Evolutionary conservation across 768 basidiomycete species (phyloP).

Genomic region (Exsudoporus frostii): DNA sequence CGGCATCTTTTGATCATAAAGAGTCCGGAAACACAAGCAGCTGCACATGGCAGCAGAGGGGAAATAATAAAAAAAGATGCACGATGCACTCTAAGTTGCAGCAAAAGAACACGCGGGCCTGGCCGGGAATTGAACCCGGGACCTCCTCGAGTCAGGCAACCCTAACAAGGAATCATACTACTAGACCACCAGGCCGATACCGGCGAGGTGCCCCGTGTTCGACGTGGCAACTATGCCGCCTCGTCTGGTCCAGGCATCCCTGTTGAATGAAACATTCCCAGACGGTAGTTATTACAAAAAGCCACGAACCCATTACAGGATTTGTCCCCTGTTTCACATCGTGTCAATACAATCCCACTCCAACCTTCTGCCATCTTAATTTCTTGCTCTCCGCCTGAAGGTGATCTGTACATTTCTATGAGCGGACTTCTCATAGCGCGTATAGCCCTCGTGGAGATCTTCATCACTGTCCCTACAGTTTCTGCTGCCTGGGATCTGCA

Average conservation of each 20-base stretch:
- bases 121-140: conserved; percentile 86
- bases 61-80: neutral
- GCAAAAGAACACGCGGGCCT: conserved; percentile 42
- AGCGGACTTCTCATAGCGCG: neutral
- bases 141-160: conserved; percentile 57
- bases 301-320: neutral
- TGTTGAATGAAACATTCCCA: conserved; percentile 15
- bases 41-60: neutral
- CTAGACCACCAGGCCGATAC: conserved; percentile 55
- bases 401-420: neutral
- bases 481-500: neutral
- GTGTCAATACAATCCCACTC: neutral
- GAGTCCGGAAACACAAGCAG: conserved; percentile 3
- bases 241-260: no score
- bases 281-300: neutral
- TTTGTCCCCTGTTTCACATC: neutral
- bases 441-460: neutral
- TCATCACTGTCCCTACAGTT: neutral
- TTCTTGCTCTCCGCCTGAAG: neutral
- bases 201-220: neutral
- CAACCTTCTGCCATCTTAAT: neutral
- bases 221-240: no score
- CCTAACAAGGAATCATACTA: conserved; percentile 68
- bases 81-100: neutral
- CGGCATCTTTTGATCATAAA: conserved; percentile 31